These are phyloP conservation scores for Chrysanthemum seticuspe DNA, from an alignment of 129 eudicot species.

Conservation along the genomic window DNA sequence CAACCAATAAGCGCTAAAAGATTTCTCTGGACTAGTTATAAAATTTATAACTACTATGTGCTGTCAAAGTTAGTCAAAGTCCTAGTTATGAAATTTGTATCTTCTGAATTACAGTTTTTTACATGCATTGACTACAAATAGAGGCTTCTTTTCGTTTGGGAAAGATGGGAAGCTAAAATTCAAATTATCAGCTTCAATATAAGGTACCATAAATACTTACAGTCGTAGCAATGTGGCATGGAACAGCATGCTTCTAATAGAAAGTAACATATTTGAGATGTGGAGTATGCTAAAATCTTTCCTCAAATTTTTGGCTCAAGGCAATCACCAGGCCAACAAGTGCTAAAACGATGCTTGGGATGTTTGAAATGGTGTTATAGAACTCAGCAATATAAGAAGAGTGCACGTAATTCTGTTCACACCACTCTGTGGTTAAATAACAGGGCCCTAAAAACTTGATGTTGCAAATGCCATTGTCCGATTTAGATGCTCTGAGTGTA, in stretches of 20 bases:
- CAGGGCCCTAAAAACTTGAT: slow-evolving; percentile 74
- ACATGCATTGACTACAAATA: neutral
- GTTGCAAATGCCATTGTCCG: slow-evolving; percentile 56
- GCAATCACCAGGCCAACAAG: slow-evolving; percentile 56
- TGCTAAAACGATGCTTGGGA: slow-evolving; percentile 53
- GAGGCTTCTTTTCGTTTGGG: neutral
- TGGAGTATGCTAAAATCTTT: slow-evolving; percentile 69
- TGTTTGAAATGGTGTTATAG: slow-evolving; percentile 61
- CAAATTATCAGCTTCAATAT: neutral
- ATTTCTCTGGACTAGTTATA: neutral
- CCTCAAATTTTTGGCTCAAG: slow-evolving; percentile 63
- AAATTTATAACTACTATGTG: neutral
- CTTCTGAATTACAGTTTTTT: neutral
- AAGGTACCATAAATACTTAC: slow-evolving; percentile 39
- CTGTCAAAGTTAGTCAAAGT: neutral
- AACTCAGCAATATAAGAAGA: slow-evolving; percentile 68
- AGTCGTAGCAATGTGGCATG: slow-evolving; percentile 62
- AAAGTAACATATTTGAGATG: slow-evolving; percentile 59
- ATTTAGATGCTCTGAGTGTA: slow-evolving; percentile 8
- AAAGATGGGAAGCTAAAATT: neutral
- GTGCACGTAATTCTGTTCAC: slow-evolving; percentile 59
- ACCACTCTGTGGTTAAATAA: slow-evolving; percentile 59
- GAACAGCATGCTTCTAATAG: slow-evolving; percentile 61
- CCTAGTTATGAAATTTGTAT: neutral
- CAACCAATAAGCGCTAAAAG: neutral